A percentile compares a stretch with the other conserved stretches of the same genome.
These are phyloP conservation scores for Holtermanniella nyarrowii DNA, from an alignment of 768 basidiomycete species.

Conservation along the genomic window DNA sequence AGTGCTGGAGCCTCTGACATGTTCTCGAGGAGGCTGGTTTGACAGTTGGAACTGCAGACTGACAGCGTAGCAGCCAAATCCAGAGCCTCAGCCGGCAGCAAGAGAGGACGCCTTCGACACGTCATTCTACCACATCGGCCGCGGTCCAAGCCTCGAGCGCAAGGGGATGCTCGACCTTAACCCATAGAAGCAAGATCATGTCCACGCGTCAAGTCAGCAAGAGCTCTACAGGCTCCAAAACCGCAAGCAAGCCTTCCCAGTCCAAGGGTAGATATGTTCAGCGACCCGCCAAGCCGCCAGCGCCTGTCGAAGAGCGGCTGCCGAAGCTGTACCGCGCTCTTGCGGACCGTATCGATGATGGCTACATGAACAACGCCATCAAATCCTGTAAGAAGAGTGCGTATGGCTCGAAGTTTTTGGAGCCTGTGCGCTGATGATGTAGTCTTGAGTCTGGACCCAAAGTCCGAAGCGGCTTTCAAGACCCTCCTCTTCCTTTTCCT, in stretches of 20 bases:
- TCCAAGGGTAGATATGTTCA: constrained; percentile 4
- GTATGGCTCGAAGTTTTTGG: constrained; percentile 4
- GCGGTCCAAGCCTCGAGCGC: too few species aligned
- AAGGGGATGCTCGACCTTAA: too few species aligned
- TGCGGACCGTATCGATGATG: constrained; percentile 81
- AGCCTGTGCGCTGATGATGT: background rate
- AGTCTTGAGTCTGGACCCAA: constrained; percentile 64
- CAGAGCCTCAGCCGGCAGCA: too few species aligned
- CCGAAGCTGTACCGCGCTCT: constrained; percentile 45
- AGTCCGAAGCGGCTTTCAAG: constrained; percentile 55
- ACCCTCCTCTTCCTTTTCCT: constrained; percentile 79
- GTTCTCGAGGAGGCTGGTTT: too few species aligned
- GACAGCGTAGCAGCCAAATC: background rate
- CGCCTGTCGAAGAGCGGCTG: constrained; percentile 25
- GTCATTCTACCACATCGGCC: too few species aligned
- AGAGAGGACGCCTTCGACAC: too few species aligned
- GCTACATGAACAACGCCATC: constrained; percentile 70
- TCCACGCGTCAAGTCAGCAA: too few species aligned
- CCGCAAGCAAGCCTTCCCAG: background rate
- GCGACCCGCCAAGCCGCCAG: constrained; percentile 14
- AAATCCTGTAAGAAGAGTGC: constrained; percentile 87
- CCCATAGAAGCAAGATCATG: too few species aligned
- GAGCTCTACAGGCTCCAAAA: too few species aligned
- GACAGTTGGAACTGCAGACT: background rate
- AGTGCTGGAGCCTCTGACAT: constrained; percentile 7